Evolutionary conservation across 2,329 filamentous ascomycete species (phyloP).

Genomic region (Sphaerulina musiva): DNA sequence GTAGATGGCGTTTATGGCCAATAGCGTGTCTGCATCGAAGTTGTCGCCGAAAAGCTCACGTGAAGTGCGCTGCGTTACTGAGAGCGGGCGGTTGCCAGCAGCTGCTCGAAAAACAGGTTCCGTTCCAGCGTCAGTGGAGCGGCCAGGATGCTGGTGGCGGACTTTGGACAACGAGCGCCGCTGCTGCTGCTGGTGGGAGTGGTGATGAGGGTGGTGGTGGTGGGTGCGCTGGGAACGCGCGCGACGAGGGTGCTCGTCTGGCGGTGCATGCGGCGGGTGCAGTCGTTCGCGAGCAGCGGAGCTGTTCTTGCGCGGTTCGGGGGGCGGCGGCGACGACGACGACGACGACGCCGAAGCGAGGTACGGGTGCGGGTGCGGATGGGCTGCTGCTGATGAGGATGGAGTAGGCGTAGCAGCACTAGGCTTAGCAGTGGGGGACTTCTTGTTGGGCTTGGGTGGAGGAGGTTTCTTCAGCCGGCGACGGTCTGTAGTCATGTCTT

Average conservation of each 20-base stretch:
- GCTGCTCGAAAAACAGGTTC: too few relatives aligned
- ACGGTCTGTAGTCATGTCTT: not conserved
- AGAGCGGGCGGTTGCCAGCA: constrained; percentile 18
- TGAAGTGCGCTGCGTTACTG: constrained; percentile 31
- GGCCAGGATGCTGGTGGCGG: constrained; percentile 2
- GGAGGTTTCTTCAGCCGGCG: not conserved
- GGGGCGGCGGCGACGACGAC: not conserved
- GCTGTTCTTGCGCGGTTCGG: not conserved
- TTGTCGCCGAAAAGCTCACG: constrained; percentile 36
- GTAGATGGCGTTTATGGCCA: constrained; percentile 34
- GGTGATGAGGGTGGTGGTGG: not conserved
- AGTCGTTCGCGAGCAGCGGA: not conserved
- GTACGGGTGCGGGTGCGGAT: not conserved
- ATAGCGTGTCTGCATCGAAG: constrained; percentile 37
- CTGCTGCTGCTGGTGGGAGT: not conserved
- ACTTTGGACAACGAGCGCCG: not conserved
- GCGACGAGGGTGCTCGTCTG: not conserved
- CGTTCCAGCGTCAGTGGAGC: not conserved
- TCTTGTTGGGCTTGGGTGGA: not conserved
- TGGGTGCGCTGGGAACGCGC: not conserved
- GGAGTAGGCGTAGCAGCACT: not conserved
- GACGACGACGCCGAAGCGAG: not conserved
- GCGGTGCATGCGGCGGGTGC: not conserved
- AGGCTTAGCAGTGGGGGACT: not conserved
- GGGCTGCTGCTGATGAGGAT: not conserved